Evolutionary conservation across 1,284 basidiomycete species (phyloP), one percentile per base, ranked within the genome.

Genomic region (Athelia psychrophila): DNA sequence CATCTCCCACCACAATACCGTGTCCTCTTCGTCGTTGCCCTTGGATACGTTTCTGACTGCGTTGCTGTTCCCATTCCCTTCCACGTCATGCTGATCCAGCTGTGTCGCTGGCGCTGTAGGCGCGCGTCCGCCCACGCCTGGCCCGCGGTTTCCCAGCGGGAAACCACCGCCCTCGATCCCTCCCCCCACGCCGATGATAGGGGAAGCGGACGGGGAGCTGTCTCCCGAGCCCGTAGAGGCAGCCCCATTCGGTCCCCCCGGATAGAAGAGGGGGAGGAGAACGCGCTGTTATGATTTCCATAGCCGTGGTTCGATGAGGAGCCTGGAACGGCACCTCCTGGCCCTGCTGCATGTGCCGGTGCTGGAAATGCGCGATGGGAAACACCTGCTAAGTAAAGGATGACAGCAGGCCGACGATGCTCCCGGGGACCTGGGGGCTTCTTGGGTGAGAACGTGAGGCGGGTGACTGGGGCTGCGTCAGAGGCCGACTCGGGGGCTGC

Each of bases 211-310:
- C 33, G 33, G 18, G 12, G 33, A 48, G 36, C 2, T 49, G 40
- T 50, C 46, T 25, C 19, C 38, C 23, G 47, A 52, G 27, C 32
- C 8, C 35, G n/a, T n/a, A n/a, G n/a, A n/a, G n/a, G 16, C 49
- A 22, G 19, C 9, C 13, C 18, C 19, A 19, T 20, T 10, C 3
- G 24, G 55, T n/a, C n/a, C n/a, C 22, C 49, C 44, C 9, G 65
- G 64, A 55, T 69, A 70, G 48, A 69, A 56, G 52, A 68, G 63
- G 16, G n/a, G n/a, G n/a, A n/a, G n/a, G 69, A 63, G 47, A 68
- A 65, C 44, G 68, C 51, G 25, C 62, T 66, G 13, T 59, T 54
- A 47, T 64, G n/a, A n/a, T n/a, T n/a, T n/a, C n/a, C n/a, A n/a
- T n/a, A n/a, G n/a, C n/a, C n/a, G n/a, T n/a, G n/a, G n/a, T n/a